phyloP scores from a whole-genome alignment of 192 early-diverging fungal species.

The Coemansia sp. region DNA sequence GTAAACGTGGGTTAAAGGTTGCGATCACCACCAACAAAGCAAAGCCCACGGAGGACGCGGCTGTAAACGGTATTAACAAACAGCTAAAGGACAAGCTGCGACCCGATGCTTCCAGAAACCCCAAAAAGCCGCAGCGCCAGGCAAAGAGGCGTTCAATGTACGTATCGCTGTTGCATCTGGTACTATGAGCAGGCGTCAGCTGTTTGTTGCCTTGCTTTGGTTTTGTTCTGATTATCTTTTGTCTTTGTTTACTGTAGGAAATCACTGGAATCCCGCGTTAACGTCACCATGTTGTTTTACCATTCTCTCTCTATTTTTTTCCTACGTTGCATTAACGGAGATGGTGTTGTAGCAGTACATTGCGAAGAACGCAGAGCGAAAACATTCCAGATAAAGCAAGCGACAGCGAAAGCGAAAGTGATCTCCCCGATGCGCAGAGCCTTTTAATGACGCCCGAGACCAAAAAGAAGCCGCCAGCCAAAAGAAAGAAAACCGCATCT shows the following conservation, averaged over 20 bases:
- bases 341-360: conserved; percentile 5
- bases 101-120: too few species aligned
- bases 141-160: too few species aligned
- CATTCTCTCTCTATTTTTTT: not conserved
- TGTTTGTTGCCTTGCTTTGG: too few species aligned
- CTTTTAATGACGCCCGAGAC: conserved; percentile 22
- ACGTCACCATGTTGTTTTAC: too few species aligned
- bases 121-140: too few species aligned
- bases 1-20: not conserved
- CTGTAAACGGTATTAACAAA: not conserved
- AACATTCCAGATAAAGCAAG: conserved; percentile 4
- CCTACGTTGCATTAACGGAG: not conserved
- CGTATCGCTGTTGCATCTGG: too few species aligned
- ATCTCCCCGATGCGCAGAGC: conserved; percentile 43
- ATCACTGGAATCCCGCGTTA: too few species aligned
- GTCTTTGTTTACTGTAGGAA: too few species aligned
- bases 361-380: conserved; percentile 34
- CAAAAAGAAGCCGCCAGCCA: not conserved
- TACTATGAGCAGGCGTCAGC: too few species aligned
- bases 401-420: conserved; percentile 42
- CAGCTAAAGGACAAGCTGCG: too few species aligned
- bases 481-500: not conserved
- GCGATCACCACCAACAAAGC: not conserved
- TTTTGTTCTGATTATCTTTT: too few species aligned
- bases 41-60: not conserved